These are phyloP conservation scores for Cunninghamia lanceolata DNA, from an alignment of 75 land plant species.

Conservation along the genomic window DNA sequence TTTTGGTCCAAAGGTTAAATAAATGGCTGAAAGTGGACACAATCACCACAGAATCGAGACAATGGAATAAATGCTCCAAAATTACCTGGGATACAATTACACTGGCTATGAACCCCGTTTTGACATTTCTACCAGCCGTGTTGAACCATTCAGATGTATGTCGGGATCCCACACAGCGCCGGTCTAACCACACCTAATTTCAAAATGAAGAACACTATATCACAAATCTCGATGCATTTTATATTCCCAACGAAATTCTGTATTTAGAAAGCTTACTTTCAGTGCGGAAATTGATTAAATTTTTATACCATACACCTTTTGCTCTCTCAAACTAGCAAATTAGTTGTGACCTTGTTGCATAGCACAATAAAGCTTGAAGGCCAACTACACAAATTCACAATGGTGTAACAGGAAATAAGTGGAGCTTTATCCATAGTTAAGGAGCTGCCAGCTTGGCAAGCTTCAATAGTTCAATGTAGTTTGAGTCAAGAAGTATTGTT, in stretches of 20 bases:
- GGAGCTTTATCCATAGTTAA: too few relatives aligned
- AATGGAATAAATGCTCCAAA: not conserved
- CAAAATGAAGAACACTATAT: not conserved
- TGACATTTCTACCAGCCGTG: constrained; percentile 92
- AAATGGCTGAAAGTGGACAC: not conserved
- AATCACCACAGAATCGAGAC: not conserved
- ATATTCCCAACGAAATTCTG: not conserved
- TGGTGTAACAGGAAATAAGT: too few relatives aligned
- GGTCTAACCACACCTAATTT: constrained; percentile 93
- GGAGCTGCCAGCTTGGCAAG: too few relatives aligned
- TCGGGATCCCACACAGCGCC: constrained; percentile 72
- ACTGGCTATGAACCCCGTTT: constrained; percentile 94
- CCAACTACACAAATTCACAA: not conserved
- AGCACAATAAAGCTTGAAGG: not conserved
- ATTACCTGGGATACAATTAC: constrained; percentile 96
- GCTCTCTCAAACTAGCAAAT: not conserved
- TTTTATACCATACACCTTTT: not conserved
- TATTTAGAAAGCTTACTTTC: not conserved
- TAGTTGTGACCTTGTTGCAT: not conserved
- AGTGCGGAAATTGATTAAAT: not conserved
- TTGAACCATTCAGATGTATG: constrained; percentile 99
- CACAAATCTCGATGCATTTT: not conserved
- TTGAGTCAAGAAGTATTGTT: not conserved
- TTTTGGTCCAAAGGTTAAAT: not conserved
- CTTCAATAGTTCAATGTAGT: not conserved